Percentiles rank a stretch among this genome's conserved stretches.
Evolutionary conservation across 2,329 filamentous ascomycete genomes (phyloP).

Genomic region (Fonsecaea monophora): DNA sequence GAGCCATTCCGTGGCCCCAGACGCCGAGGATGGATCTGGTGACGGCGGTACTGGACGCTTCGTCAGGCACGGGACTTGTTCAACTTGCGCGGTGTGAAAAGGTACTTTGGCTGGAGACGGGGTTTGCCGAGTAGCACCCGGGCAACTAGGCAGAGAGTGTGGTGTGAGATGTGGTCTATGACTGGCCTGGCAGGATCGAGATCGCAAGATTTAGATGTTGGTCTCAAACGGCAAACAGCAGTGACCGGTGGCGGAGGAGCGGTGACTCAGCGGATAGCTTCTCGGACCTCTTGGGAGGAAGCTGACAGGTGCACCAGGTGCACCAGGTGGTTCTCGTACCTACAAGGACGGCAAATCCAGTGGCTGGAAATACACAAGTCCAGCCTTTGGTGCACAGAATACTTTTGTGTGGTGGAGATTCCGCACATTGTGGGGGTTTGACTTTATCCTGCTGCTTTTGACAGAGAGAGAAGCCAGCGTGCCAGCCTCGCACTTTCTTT

Average conservation of each 20-base stretch:
- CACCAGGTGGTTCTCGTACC: neutral
- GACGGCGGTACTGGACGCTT: neutral
- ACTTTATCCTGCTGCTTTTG: neutral
- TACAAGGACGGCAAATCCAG: neutral
- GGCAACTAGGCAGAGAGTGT: neutral
- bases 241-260: neutral
- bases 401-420: neutral
- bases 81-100: neutral
- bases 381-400: neutral
- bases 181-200: neutral
- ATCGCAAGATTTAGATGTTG: neutral
- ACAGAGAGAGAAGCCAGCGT: neutral
- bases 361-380: neutral
- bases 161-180: constrained; percentile 7
- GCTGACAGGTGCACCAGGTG: neutral
- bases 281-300: neutral
- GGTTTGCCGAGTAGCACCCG: neutral
- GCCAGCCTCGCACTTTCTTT: neutral
- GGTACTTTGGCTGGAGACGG: constrained; percentile 1
- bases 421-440: neutral
- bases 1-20: constrained; percentile 7
- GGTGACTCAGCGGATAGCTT: constrained; percentile 1
- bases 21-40: neutral
- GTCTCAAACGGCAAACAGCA: constrained; percentile 3
- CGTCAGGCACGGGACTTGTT: neutral